Base-by-base conservation (phyloP, 2,329 filamentous ascomycete genomes). In the Aspergillus sp. region DNA sequence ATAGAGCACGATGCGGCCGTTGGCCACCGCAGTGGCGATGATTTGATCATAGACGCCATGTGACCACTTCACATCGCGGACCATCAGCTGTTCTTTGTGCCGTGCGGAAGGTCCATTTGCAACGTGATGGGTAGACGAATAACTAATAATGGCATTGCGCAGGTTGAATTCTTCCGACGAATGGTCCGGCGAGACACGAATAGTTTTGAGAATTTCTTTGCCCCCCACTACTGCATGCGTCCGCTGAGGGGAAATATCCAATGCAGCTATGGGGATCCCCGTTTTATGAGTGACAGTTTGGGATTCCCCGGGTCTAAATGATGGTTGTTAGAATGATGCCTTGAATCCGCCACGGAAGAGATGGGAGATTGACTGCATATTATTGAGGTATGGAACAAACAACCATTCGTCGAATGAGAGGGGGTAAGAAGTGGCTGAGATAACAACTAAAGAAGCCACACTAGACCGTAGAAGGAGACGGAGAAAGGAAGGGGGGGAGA, bases 51-150 rank as follows among this genome's bases (percentile, higher is more conserved):
- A 84, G 49, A 77, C 76, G 53, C 82, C 80, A 70, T 85, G 83
- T 47, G 84, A 85, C 84, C 84, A 87, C 58, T 85, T 85, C 26
- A 87, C 84, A 67, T 87, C 84, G 55, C 82, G 82, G 58, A 85
- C 82, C 49, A 82, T 81, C 56, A 86, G 74, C 54, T 81, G 81
- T 54, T 84, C 80, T 56, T 81, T 79, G 64, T 82, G 75, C 40
- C 79, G 76, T 46, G 76, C 72, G 40, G 76, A 73, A 48, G 75
- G 67, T 19, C 58, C 67, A 44, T 72, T 70, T 19, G 73, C 71
- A 35, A 73, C 72, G 53, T 77, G 74, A 55, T 80, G 76, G 51
- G 79, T 78, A 7, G 76, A 76, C 33, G 81, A 77, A 64, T 80
- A 81, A 59, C 79, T 80, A 61, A 81, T 78, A 58, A 86, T 81